phyloP scores from a whole-genome alignment of 345 rosid genomes.

The Rhizophora apiculata region DNA sequence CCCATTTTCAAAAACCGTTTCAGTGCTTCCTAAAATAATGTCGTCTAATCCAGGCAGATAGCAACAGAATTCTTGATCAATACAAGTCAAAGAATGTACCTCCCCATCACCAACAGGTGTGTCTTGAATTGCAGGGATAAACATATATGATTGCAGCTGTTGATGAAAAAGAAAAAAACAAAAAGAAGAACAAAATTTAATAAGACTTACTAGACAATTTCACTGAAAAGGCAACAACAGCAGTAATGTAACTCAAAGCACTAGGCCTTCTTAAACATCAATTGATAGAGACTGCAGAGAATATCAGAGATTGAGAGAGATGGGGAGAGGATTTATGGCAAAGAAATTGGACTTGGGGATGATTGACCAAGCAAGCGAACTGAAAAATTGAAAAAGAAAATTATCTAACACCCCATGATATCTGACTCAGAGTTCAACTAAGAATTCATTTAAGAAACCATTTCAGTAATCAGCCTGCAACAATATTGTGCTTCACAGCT shows the following conservation, averaged over 20 bases:
- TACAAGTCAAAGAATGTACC: neutral
- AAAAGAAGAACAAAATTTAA: too few relatives aligned
- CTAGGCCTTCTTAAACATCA: too few relatives aligned
- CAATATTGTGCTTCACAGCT: neutral
- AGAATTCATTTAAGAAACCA: too few relatives aligned
- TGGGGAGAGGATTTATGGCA: too few relatives aligned
- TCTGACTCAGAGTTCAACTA: neutral
- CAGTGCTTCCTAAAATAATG: too few relatives aligned
- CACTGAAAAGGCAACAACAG: too few relatives aligned
- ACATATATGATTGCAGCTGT: neutral
- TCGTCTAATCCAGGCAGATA: neutral
- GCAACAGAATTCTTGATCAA: neutral
- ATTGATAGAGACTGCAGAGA: too few relatives aligned
- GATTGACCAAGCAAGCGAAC: neutral
- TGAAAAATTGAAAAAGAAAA: neutral
- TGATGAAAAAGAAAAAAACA: neutral
- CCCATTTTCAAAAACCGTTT: too few relatives aligned
- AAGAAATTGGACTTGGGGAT: neutral
- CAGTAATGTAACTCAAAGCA: too few relatives aligned
- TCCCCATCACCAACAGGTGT: neutral
- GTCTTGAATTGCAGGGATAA: neutral
- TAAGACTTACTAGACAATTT: too few relatives aligned
- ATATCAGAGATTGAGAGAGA: too few relatives aligned
- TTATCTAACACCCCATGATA: neutral
- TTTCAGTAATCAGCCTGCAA: neutral